phyloP scores from a whole-genome alignment of 805 yeast species.

The Metschnikowia peoriensis region DNA sequence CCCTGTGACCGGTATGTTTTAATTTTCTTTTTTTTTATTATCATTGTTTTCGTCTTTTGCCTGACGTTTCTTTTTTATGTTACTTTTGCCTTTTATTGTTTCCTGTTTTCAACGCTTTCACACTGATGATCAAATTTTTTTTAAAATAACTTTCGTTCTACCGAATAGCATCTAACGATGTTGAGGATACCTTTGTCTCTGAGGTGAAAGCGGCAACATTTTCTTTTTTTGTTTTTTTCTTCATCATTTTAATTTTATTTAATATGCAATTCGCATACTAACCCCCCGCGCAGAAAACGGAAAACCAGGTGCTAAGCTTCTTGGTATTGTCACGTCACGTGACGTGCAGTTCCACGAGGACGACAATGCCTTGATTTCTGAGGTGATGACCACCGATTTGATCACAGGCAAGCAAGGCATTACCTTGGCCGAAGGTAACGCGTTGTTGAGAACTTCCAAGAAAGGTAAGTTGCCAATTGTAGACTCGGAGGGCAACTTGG shows the following conservation, averaged over 20 bases:
- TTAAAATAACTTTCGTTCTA: constrained; percentile 97
- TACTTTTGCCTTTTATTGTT: neutral
- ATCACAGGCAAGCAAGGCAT: constrained; percentile 84
- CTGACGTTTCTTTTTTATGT: neutral
- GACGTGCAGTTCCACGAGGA: constrained; percentile 94
- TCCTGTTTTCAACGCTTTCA: neutral
- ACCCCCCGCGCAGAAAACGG: constrained; percentile 63
- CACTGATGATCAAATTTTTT: constrained; percentile 52
- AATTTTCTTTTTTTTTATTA: constrained; percentile 11
- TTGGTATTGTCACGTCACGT: constrained; percentile 96
- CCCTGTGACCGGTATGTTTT: constrained; percentile 97
- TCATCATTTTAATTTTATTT: too few species aligned
- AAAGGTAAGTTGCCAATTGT: constrained; percentile 97
- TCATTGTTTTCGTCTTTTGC: too few species aligned
- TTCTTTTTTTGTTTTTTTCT: neutral
- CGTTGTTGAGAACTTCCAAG: constrained; percentile 84
- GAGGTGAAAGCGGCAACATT: constrained; percentile 6
- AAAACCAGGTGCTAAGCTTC: constrained; percentile 78
- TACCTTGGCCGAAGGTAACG: constrained; percentile 82
- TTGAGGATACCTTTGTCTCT: constrained; percentile 67
- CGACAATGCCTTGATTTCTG: constrained; percentile 56
- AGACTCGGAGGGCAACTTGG: constrained; percentile 70
- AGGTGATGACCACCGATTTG: constrained; percentile 87
- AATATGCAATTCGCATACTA: constrained; percentile 12
- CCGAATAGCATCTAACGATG: constrained; percentile 97